Evolutionary conservation across 768 basidiomycete genomes (phyloP).

Genomic region (Amanita exitialis): DNA sequence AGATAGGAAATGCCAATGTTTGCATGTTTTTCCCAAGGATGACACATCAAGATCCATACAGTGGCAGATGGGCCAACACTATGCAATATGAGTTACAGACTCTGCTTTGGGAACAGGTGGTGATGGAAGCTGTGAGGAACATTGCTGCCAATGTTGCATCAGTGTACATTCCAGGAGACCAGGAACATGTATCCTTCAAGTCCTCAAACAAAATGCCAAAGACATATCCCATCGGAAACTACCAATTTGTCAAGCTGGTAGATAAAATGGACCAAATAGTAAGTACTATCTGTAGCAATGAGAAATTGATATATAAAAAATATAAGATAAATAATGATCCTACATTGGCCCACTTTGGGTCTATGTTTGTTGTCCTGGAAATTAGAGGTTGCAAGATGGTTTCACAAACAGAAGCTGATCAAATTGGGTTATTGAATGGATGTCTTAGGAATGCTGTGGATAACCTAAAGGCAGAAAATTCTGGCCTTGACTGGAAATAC

Average conservation of each 20-base stretch:
- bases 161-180: not conserved
- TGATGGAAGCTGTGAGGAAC: not conserved
- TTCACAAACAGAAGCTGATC: not conserved
- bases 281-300: not conserved
- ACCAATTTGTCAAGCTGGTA: not conserved
- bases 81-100: not conserved
- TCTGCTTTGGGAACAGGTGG: not conserved
- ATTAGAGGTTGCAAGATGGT: conserved; percentile 10
- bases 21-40: not conserved
- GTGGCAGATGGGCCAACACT: not conserved
- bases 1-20: not conserved
- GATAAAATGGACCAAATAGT: conserved; percentile 1
- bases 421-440: not conserved
- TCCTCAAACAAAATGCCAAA: no score
- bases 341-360: conserved; percentile 10
- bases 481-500: not conserved
- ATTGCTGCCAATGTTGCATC: no score
- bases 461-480: not conserved
- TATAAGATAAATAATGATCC: not conserved
- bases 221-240: conserved; percentile 5
- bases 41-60: not conserved
- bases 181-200: not conserved
- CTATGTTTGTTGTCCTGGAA: conserved; percentile 12
- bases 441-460: no score
- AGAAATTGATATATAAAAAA: not conserved